These are phyloP conservation scores for Exserohilum rostratum DNA, from an alignment of 2,329 filamentous ascomycete genomes.

Conservation along the genomic window DNA sequence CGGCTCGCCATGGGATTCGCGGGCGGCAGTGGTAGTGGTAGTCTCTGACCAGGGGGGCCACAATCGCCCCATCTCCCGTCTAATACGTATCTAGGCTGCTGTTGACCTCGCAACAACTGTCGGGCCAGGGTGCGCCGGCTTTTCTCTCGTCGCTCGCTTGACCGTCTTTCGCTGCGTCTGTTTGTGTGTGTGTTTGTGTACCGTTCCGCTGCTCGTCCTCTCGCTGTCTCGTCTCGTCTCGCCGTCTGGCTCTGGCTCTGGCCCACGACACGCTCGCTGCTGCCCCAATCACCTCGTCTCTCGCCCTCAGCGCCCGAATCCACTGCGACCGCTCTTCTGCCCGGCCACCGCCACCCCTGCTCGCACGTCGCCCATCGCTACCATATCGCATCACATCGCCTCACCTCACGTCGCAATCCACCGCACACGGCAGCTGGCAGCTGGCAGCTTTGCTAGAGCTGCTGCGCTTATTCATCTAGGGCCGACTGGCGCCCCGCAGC, in stretches of 20 bases:
- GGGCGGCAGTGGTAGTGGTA: constrained; percentile 1
- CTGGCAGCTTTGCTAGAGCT: constrained; percentile 9
- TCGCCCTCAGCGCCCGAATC: constrained; percentile 32
- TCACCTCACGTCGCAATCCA: not conserved
- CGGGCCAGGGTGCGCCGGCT: constrained; percentile 8
- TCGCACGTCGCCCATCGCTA: not conserved
- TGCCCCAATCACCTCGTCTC: constrained; percentile 3
- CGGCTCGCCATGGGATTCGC: constrained; percentile 14
- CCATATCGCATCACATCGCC: no score
- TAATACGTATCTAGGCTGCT: constrained; percentile 11
- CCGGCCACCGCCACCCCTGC: not conserved
- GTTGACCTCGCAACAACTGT: constrained; percentile 37
- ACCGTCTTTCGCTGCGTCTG: constrained; percentile 11
- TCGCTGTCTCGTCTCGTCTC: no score
- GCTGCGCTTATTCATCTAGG: constrained; percentile 16
- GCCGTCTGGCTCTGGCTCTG: no score
- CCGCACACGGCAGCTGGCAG: not conserved
- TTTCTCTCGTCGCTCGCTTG: constrained; percentile 31
- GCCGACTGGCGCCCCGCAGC: constrained; percentile 4
- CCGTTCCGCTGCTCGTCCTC: not conserved
- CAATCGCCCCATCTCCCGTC: constrained; percentile 15
- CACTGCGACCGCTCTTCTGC: constrained; percentile 4
- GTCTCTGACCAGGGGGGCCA: constrained; percentile 17
- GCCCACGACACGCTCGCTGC: constrained; percentile 24
- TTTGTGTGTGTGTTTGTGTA: not conserved